Evolutionary conservation across 1,284 basidiomycete genomes (phyloP).

Genomic region (Trametes pubescens): DNA sequence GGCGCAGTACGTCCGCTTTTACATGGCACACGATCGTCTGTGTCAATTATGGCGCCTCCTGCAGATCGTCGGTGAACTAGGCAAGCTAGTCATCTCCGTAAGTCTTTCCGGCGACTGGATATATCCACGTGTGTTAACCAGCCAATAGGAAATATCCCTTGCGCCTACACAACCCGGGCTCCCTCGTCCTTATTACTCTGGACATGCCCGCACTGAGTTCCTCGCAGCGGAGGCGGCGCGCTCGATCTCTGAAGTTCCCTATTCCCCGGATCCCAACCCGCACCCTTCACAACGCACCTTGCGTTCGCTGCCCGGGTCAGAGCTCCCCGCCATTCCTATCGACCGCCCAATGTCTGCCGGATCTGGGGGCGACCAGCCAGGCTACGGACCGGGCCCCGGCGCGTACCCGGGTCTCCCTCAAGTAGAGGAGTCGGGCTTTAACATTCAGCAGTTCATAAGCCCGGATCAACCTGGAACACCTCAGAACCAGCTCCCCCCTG

Average conservation of each 20-base stretch:
- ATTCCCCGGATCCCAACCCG: slow-evolving; percentile 52
- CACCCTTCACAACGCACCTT: slow-evolving; percentile 35
- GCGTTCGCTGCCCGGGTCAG: slow-evolving; percentile 27
- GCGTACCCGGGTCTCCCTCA: slow-evolving; percentile 29
- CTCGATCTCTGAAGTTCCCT: slow-evolving; percentile 62
- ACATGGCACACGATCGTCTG: slow-evolving; percentile 9
- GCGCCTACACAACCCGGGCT: slow-evolving; percentile 84
- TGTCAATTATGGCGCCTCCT: neutral
- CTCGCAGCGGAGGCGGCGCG: slow-evolving; percentile 72
- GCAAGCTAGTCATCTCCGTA: slow-evolving; percentile 79
- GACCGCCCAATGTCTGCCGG: slow-evolving; percentile 17
- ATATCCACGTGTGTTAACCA: slow-evolving; percentile 7
- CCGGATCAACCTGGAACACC: slow-evolving; percentile 18
- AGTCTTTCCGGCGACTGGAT: slow-evolving; percentile 34
- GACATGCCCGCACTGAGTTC: slow-evolving; percentile 66
- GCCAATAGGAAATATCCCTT: slow-evolving; percentile 77
- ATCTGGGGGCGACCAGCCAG: slow-evolving; percentile 14
- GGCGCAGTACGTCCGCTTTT: slow-evolving; percentile 58
- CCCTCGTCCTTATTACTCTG: slow-evolving; percentile 76
- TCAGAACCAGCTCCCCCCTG: slow-evolving; percentile 10
- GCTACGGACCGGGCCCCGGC: slow-evolving; percentile 12
- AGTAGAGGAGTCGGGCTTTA: slow-evolving; percentile 28
- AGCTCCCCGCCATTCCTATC: slow-evolving; percentile 20
- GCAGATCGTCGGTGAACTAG: slow-evolving; percentile 86
- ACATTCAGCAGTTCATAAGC: slow-evolving; percentile 22